Evolutionary conservation across 768 basidiomycete genomes (phyloP), one percentile per base, ranked within the genome.

Genomic region (Trametes maxima): DNA sequence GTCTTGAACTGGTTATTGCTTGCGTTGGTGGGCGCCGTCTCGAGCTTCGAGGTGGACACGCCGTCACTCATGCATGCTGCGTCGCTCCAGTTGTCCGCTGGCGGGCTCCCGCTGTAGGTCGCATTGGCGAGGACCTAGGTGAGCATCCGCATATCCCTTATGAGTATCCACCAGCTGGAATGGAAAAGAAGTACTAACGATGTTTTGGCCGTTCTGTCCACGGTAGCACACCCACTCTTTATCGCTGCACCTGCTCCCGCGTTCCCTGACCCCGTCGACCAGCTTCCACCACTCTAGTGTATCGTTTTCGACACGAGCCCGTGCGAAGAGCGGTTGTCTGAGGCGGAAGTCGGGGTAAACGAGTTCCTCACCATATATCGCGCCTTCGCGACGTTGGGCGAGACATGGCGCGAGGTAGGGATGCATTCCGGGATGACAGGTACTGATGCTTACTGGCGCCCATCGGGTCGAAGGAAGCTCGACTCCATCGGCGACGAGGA

Each of bases 301-400:
- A 19, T 37, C 35, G 12, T 51, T 21, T 3, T 51, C 19, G 11
- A 19, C 22, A 8, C 49, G 35, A 19, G 7, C 21, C 3, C 6
- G 49, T 10, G 49, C 35, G n/a, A 51, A 51, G 35, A 51, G n/a
- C 7, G 49, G 49, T 35, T 37, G 35, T 4, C 49, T 14, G 16
- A 51, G 14, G 19, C 49, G 49, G 49, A 51, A 51, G 49, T 51
- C 49, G 36, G 49, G 49, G 22, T 51, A 51, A 19, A 51, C 19
- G 17, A 51, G 49, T 37, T 51, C 49, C 35, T 51, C 49, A 13
- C 49, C 49, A 19, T n/a, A 51, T 13, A 51, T n/a, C 14, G 49
- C 49, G n/a, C 49, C 49, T 14, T 51, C 35, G 10, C 49, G 35
- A 5, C 49, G 35, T 13, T 36, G 35, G 5, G 49, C 49, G 4